Conservation (phyloP, 768 basidiomycete species). For the Leccinum uliginosum region DNA sequence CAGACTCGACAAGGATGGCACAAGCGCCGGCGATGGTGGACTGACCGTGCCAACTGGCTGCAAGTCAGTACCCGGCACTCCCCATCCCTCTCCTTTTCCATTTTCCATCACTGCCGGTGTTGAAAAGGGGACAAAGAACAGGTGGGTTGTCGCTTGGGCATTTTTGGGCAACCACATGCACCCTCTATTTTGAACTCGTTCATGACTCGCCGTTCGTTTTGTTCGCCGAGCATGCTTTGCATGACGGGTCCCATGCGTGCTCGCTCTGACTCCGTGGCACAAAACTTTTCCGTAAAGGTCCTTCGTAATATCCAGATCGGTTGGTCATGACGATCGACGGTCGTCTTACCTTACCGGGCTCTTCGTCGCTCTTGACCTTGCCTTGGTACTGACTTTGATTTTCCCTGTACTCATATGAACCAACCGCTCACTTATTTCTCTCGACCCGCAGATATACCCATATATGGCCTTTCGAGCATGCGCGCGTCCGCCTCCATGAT, state of each 20-base stretch:
- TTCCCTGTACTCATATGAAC: neutral
- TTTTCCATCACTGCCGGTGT: constrained; percentile 95
- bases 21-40: neutral
- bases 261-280: neutral
- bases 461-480: constrained; percentile 97
- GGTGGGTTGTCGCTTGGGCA: constrained; percentile 42
- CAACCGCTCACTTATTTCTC: constrained; percentile 3
- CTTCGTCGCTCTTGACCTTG: neutral
- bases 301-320: neutral
- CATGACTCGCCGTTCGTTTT: neutral
- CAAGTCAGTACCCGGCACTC: constrained; percentile 19
- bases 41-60: constrained; percentile 5
- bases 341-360: constrained; percentile 1
- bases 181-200: neutral
- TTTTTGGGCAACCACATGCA: neutral
- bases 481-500: constrained; percentile 69
- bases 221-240: neutral
- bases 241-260: neutral
- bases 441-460: constrained; percentile 69
- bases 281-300: neutral
- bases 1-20: constrained; percentile 1
- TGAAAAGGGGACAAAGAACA: constrained; percentile 91
- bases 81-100: constrained; percentile 46
- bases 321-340: neutral
- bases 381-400: neutral